Evolutionary conservation across 1,139 yeast species (phyloP).

Genomic region (Nakaseomyces sp.): DNA sequence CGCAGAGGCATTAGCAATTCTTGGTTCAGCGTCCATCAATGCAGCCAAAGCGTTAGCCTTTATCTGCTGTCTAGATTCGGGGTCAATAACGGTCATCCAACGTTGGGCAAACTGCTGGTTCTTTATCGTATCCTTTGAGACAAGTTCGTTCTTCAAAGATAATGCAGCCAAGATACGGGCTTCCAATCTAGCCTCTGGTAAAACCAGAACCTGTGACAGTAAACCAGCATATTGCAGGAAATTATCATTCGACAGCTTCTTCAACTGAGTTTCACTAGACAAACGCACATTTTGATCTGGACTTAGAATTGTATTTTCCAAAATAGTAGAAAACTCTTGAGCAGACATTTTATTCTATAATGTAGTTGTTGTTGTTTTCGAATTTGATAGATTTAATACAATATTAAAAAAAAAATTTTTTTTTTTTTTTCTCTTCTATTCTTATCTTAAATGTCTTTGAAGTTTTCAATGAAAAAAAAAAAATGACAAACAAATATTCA

Average conservation of each 20-base stretch:
- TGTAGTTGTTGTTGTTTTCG: no score
- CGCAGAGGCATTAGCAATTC: constrained; percentile 84
- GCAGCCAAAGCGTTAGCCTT: constrained; percentile 60
- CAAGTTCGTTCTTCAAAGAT: constrained; percentile 76
- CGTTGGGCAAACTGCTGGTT: constrained; percentile 45
- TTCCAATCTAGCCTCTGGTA: constrained; percentile 59
- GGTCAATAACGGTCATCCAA: constrained; percentile 39
- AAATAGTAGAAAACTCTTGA: constrained; percentile 58
- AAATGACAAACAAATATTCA: no score
- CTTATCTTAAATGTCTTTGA: no score
- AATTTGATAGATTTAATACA: background rate
- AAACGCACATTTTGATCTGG: constrained; percentile 60
- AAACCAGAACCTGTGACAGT: constrained; percentile 64
- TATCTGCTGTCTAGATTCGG: constrained; percentile 49
- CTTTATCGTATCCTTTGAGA: constrained; percentile 58
- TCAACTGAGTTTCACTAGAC: constrained; percentile 73
- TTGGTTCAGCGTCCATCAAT: constrained; percentile 55
- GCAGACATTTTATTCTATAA: constrained; percentile 15
- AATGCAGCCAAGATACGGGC: constrained; percentile 90
- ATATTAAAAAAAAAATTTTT: background rate
- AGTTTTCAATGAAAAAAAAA: no score
- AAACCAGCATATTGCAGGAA: constrained; percentile 65
- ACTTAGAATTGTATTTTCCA: constrained; percentile 69
- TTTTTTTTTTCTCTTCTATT: background rate
- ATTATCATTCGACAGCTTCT: constrained; percentile 63